Evolutionary conservation across 2,329 filamentous ascomycete genomes (phyloP).

Genomic region (Fusarium sambucinum): DNA sequence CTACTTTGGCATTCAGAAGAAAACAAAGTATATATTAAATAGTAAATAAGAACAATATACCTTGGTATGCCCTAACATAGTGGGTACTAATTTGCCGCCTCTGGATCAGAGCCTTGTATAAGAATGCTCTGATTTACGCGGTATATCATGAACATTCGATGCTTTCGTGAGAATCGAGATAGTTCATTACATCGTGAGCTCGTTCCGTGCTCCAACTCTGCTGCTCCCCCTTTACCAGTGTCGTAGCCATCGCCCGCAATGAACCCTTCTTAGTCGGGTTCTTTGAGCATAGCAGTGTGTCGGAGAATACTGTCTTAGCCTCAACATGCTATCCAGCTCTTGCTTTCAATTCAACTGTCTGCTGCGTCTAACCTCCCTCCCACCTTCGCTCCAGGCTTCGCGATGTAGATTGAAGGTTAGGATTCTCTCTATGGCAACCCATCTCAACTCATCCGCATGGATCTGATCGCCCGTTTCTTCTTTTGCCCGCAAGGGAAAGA

Average conservation of each 20-base stretch:
- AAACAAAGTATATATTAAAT: background rate
- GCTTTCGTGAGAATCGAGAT: background rate
- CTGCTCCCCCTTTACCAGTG: background rate
- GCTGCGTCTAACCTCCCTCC: conserved; percentile 41
- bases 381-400: conserved; percentile 50
- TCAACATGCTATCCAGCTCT: background rate
- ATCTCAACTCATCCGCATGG: conserved; percentile 53
- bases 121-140: background rate
- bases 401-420: conserved; percentile 54
- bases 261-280: too few relatives aligned
- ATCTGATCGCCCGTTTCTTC: conserved; percentile 45
- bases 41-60: conserved; percentile 2
- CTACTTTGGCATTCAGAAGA: background rate
- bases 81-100: background rate
- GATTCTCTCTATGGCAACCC: conserved; percentile 55
- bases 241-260: background rate
- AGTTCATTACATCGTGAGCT: background rate
- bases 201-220: background rate
- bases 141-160: background rate
- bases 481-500: conserved; percentile 51
- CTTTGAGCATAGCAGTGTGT: background rate
- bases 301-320: background rate
- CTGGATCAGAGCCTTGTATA: background rate
- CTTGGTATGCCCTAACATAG: background rate
- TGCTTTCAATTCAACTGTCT: conserved; percentile 19